These are phyloP conservation scores for Taphrina confusa DNA, from an alignment of 1,139 yeast species.

Conservation along the genomic window DNA sequence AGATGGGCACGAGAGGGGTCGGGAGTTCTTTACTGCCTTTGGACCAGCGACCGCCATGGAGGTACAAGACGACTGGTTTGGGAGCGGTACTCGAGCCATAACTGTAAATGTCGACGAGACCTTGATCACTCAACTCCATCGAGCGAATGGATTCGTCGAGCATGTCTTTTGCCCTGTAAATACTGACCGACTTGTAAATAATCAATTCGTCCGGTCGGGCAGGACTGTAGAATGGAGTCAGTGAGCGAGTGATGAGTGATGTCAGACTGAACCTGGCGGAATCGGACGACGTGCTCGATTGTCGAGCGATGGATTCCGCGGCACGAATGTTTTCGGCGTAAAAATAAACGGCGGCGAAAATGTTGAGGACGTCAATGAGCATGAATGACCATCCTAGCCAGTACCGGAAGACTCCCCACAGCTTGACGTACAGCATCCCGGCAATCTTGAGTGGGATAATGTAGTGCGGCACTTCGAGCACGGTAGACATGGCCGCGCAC, in stretches of 20 bases:
- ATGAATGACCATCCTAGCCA: constrained; percentile 17
- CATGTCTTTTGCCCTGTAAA: constrained; percentile 11
- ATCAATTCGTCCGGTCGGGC: neutral
- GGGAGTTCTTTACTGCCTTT: constrained; percentile 22
- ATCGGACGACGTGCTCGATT: neutral
- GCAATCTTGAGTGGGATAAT: constrained; percentile 12
- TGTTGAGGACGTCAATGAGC: constrained; percentile 12
- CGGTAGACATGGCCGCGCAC: neutral
- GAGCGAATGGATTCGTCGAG: neutral
- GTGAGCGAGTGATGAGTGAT: neutral
- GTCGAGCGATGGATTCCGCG: neutral
- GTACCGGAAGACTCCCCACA: constrained; percentile 3
- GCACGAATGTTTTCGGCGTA: constrained; percentile 16
- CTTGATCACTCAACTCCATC: constrained; percentile 1
- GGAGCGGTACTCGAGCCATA: neutral
- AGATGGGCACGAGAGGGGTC: constrained; percentile 11
- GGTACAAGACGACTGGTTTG: constrained; percentile 20
- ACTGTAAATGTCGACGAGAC: constrained; percentile 16
- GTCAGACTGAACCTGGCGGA: neutral
- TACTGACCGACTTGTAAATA: constrained; percentile 1
- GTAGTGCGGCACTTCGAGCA: constrained; percentile 23
- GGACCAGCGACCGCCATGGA: constrained; percentile 31
- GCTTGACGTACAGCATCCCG: neutral
- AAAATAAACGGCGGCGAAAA: constrained; percentile 10
- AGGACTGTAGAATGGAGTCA: constrained; percentile 7